Percentiles rank a stretch among this genome's conserved stretches.
phyloP scores from a whole-genome alignment of 192 early-diverging fungal species.

The Allomyces macrogynus region DNA sequence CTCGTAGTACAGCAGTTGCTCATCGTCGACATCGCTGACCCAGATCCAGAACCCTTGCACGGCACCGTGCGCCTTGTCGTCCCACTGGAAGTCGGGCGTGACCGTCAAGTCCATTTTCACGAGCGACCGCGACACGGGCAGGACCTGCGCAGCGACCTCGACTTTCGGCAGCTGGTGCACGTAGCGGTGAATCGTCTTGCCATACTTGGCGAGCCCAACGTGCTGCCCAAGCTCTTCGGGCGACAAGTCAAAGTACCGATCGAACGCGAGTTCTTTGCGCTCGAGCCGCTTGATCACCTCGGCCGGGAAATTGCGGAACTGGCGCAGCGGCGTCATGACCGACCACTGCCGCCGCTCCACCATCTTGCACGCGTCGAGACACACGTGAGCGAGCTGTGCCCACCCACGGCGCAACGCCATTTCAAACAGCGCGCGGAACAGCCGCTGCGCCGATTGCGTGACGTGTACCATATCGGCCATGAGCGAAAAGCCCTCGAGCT shows the following conservation, averaged over 20 bases:
- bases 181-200: conserved; percentile 68
- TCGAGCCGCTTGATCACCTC: conserved; percentile 77
- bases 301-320: conserved; percentile 56
- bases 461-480: conserved; percentile 98
- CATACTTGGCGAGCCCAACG: conserved; percentile 64
- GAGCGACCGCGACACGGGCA: conserved; percentile 79
- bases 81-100: conserved; percentile 85
- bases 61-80: conserved; percentile 63
- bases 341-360: conserved; percentile 85
- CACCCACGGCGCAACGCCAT: conserved; percentile 84
- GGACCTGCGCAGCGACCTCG: conserved; percentile 71
- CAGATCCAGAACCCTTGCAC: conserved; percentile 86
- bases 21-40: conserved; percentile 85
- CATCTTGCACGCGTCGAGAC: conserved; percentile 91
- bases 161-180: conserved; percentile 88
- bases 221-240: conserved; percentile 87
- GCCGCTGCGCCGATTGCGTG: conserved; percentile 81
- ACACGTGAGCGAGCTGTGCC: conserved; percentile 71
- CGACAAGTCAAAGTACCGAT: conserved; percentile 78
- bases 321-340: conserved; percentile 86
- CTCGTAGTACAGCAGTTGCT: conserved; percentile 73
- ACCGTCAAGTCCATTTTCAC: conserved; percentile 78
- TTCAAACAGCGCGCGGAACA: conserved; percentile 91
- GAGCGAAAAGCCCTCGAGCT: conserved; percentile 81
- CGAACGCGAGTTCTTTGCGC: conserved; percentile 84